phyloP scores from a whole-genome alignment of 2,329 filamentous ascomycete genomes.

The Botrytis porri region DNA sequence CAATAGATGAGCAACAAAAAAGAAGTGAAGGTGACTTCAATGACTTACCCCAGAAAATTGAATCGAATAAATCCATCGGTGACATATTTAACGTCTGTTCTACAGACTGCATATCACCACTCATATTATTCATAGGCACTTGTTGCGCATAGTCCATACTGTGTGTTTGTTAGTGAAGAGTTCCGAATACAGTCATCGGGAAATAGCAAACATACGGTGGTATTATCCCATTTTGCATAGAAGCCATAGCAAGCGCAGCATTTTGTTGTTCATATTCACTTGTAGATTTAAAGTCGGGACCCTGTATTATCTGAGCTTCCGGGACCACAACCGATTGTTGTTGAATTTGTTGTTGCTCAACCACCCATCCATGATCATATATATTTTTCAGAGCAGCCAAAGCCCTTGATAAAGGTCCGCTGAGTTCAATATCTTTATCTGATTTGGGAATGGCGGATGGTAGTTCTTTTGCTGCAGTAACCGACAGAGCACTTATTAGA shows the following conservation, averaged over 20 bases:
- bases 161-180: not conserved
- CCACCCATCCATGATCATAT: slow-evolving; percentile 61
- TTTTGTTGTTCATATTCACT: slow-evolving; percentile 45
- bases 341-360: slow-evolving; percentile 45
- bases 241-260: slow-evolving; percentile 62
- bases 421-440: slow-evolving; percentile 37
- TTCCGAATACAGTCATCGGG: not conserved
- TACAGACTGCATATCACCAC: slow-evolving; percentile 46
- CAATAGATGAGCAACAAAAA: not conserved
- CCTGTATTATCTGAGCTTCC: slow-evolving; percentile 19
- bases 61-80: slow-evolving; percentile 66
- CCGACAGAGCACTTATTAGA: slow-evolving; percentile 60
- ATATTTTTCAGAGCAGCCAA: slow-evolving; percentile 62
- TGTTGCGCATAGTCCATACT: slow-evolving; percentile 42
- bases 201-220: slow-evolving; percentile 32
- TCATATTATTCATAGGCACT: slow-evolving; percentile 33
- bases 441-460: slow-evolving; percentile 28
- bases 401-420: slow-evolving; percentile 58
- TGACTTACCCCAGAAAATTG: slow-evolving; percentile 63
- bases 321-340: slow-evolving; percentile 29
- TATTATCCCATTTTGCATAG: slow-evolving; percentile 56
- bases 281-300: slow-evolving; percentile 24
- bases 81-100: slow-evolving; percentile 60
- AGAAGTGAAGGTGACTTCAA: not conserved
- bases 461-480: slow-evolving; percentile 60